These are phyloP conservation scores for Oxalis stricta DNA, from an alignment of 441 rosid genomes.

Conservation along the genomic window DNA sequence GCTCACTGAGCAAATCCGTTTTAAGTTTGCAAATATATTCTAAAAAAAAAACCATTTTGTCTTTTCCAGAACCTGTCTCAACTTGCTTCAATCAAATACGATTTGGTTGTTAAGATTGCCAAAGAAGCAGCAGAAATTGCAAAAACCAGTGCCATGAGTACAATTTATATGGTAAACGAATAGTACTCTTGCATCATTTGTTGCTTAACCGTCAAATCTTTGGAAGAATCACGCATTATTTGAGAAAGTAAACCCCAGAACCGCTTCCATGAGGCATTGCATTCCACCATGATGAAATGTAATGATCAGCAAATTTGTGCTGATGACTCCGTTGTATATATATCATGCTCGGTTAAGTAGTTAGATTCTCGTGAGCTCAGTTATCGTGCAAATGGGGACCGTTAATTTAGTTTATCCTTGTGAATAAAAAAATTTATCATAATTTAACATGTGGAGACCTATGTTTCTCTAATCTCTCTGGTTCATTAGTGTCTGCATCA, in stretches of 20 bases:
- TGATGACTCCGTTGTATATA: not conserved
- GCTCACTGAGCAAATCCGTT: no score
- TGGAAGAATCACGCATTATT: not conserved
- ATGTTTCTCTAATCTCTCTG: constrained; percentile 9
- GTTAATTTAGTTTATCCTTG: no score
- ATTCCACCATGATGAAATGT: no score
- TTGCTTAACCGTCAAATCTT: not conserved
- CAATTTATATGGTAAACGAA: not conserved
- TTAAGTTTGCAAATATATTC: not conserved
- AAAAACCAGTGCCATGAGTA: constrained; percentile 26
- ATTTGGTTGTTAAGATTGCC: constrained; percentile 50
- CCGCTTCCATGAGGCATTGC: not conserved
- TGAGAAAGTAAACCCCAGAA: constrained; percentile 1
- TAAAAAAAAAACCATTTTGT: constrained; percentile 8
- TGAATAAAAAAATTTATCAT: no score
- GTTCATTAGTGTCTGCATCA: constrained; percentile 20
- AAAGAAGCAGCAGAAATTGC: constrained; percentile 45
- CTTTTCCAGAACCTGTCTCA: constrained; percentile 76
- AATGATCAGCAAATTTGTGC: no score
- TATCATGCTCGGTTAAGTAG: not conserved
- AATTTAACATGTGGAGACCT: no score
- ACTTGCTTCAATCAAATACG: constrained; percentile 88
- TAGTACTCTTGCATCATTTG: not conserved
- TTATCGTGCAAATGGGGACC: no score
- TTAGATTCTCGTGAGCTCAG: not conserved